These are phyloP conservation scores for Copromyces sp. DNA, from an alignment of 495 filamentous ascomycete genomes.

Conservation along the genomic window DNA sequence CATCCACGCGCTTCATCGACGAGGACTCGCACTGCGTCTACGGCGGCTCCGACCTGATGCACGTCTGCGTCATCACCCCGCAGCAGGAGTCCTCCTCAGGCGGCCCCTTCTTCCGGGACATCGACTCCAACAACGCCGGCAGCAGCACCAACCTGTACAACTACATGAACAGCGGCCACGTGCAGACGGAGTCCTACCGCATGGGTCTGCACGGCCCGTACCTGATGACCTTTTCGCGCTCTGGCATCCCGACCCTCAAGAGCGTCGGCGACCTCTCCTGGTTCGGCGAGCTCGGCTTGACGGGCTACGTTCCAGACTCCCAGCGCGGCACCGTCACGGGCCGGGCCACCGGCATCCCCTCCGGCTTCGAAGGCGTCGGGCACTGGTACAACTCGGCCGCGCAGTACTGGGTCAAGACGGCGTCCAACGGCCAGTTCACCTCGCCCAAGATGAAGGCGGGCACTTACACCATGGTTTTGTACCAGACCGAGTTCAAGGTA, in stretches of 20 bases:
- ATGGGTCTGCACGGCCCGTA: constrained; percentile 62
- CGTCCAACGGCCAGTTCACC: constrained; percentile 43
- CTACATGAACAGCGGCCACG: constrained; percentile 60
- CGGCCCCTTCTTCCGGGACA: constrained; percentile 55
- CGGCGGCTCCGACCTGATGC: constrained; percentile 32
- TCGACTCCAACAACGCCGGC: constrained; percentile 53
- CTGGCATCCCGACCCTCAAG: constrained; percentile 40
- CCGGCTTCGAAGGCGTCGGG: constrained; percentile 44
- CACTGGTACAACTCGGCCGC: constrained; percentile 56
- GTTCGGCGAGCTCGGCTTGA: constrained; percentile 46
- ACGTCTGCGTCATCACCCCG: constrained; percentile 43
- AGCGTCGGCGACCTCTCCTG: constrained; percentile 49
- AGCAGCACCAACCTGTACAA: constrained; percentile 50
- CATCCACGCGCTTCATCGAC: constrained; percentile 56
- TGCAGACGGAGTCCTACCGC: constrained; percentile 51
- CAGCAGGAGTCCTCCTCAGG: constrained; percentile 44
- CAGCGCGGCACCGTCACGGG: constrained; percentile 50
- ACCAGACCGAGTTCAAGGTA: constrained; percentile 52
- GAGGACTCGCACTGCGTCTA: constrained; percentile 52
- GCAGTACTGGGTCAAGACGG: constrained; percentile 54
- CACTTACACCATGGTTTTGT: constrained; percentile 57
- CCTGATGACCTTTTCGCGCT: constrained; percentile 49
- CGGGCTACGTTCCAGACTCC: constrained; percentile 45
- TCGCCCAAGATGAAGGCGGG: constrained; percentile 59
- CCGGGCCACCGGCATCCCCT: constrained; percentile 40